phyloP scores from a whole-genome alignment of 2,329 filamentous ascomycete species.

The Plectosphaerella cucumerina region DNA sequence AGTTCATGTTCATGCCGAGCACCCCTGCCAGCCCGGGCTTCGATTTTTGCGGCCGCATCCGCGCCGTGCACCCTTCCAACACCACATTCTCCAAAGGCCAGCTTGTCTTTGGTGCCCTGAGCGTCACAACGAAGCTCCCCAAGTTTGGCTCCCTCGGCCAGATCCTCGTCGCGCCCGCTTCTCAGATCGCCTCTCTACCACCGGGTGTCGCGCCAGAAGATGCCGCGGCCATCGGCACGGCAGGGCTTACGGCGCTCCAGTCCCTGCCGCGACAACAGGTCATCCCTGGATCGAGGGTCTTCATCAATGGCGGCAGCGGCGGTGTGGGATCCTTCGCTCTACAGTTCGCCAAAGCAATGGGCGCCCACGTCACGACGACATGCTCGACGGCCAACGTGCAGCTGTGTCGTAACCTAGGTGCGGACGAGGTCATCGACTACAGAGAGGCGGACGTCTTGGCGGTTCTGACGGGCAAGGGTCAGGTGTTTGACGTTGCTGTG shows the following conservation, averaged over 20 bases:
- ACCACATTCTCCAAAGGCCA: conserved; percentile 10
- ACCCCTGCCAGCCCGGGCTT: conserved; percentile 38
- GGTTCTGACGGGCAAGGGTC: conserved; percentile 8
- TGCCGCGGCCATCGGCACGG: conserved; percentile 16
- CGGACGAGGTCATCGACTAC: conserved; percentile 32
- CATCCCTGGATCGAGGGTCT: conserved; percentile 34
- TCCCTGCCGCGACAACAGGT: conserved; percentile 11
- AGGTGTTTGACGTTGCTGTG: conserved; percentile 16
- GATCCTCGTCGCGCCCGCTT: conserved; percentile 7
- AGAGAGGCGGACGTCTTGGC: conserved; percentile 8
- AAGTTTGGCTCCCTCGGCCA: conserved; percentile 14
- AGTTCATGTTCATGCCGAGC: conserved; percentile 7
- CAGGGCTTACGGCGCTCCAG: conserved; percentile 17
- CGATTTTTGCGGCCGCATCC: conserved; percentile 48
- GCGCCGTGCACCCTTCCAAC: conserved; percentile 13
- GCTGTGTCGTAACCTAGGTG: conserved; percentile 27
- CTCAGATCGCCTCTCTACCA: conserved; percentile 8
- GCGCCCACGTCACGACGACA: conserved; percentile 25
- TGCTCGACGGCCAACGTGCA: conserved; percentile 27
- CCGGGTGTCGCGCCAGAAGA: conserved; percentile 10
- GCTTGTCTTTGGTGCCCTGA: conserved; percentile 14
- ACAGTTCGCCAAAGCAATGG: conserved; percentile 28
- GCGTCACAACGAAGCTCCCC: background rate
- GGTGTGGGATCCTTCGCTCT: conserved; percentile 30
- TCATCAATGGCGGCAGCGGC: conserved; percentile 40